Conservation (phyloP, 148 eudicot species). For the Polygonum aviculare region DNA sequence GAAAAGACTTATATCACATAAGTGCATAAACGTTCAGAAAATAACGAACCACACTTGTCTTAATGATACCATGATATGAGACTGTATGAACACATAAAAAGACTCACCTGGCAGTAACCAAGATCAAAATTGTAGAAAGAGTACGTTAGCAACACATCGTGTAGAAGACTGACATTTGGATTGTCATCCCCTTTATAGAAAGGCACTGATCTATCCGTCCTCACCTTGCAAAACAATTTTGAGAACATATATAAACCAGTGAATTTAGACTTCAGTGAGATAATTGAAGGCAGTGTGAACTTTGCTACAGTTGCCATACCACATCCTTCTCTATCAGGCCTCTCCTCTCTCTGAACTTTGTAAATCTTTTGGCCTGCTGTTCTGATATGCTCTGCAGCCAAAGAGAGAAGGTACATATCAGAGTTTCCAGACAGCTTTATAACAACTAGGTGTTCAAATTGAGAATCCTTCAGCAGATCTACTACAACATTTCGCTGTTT, state of each 20-base stretch:
- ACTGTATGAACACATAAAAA: background rate
- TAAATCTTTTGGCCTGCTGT: conserved; percentile 82
- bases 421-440: background rate
- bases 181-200: conserved; percentile 94
- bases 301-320: conserved; percentile 37
- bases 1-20: background rate
- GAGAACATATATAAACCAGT: background rate
- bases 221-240: conserved; percentile 42
- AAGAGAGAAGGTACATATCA: background rate
- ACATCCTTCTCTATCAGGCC: conserved; percentile 97
- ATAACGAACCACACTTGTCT: background rate
- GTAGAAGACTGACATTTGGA: conserved; percentile 59
- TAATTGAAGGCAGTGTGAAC: background rate
- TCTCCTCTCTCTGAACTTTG: conserved; percentile 87
- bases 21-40: background rate
- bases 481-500: background rate
- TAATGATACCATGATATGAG: background rate
- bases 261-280: background rate
- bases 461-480: background rate
- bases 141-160: conserved; percentile 82
- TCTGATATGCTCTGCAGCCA: conserved; percentile 66
- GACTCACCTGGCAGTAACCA: conserved; percentile 94
- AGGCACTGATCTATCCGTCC: conserved; percentile 82
- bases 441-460: background rate
- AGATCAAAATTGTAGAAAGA: conserved; percentile 98